A percentile compares a stretch with the other conserved stretches of the same genome.
Evolutionary conservation across 768 basidiomycete species (phyloP).

Genomic region (Lentinula edodes): DNA sequence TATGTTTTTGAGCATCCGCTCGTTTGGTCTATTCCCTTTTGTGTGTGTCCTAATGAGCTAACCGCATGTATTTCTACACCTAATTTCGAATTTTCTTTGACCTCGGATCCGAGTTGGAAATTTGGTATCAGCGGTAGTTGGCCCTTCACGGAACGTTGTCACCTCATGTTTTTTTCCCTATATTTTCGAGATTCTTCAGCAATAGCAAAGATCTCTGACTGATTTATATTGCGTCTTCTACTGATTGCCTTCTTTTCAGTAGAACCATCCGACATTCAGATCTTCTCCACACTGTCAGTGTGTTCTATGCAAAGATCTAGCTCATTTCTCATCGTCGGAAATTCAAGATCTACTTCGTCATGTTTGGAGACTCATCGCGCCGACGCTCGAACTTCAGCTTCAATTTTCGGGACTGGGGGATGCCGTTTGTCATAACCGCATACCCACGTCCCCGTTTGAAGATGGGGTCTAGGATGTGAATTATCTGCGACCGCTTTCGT

Average conservation of each 20-base stretch:
- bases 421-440: no score
- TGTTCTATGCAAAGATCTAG: neutral
- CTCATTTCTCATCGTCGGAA: neutral
- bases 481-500: neutral
- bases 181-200: neutral
- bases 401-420: no score
- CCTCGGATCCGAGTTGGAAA: neutral
- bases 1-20: conserved; percentile 58
- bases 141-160: neutral
- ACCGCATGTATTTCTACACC: neutral
- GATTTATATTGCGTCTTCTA: neutral
- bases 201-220: neutral
- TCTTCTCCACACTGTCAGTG: neutral
- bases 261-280: neutral
- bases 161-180: neutral
- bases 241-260: neutral
- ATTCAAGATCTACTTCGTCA: neutral
- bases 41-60: conserved; percentile 1
- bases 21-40: neutral
- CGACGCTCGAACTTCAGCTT: no score
- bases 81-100: neutral
- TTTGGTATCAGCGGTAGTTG: neutral
- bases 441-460: no score
- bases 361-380: neutral
- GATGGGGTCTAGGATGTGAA: no score